A percentile compares a stretch with the other conserved stretches of the same genome.
phyloP scores from a whole-genome alignment of 495 filamentous ascomycete species.

The Rostrohypoxylon terebratum region DNA sequence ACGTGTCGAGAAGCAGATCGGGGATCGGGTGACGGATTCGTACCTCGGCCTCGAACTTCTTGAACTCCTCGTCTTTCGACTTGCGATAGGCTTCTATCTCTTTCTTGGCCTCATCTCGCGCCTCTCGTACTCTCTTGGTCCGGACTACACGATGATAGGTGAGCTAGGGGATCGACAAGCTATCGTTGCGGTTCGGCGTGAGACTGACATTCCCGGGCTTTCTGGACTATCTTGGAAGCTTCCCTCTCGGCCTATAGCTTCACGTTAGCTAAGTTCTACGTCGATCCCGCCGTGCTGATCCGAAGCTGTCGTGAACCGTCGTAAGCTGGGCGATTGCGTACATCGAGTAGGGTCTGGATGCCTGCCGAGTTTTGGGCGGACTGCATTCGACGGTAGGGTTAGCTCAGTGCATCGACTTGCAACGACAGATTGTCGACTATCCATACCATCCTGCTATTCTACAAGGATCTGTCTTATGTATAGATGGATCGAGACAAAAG shows the following conservation, averaged over 20 bases:
- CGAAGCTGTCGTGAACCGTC: not conserved
- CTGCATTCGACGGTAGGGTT: constrained; percentile 60
- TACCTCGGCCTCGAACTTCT: constrained; percentile 94
- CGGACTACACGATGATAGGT: constrained; percentile 71
- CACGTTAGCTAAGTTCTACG: constrained; percentile 29
- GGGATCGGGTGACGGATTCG: constrained; percentile 16
- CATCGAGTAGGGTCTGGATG: constrained; percentile 98
- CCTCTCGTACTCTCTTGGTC: constrained; percentile 96
- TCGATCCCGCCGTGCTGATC: not conserved
- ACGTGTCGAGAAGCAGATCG: not conserved
- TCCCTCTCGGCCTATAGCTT: constrained; percentile 88
- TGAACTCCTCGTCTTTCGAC: constrained; percentile 92
- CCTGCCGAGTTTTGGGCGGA: constrained; percentile 98
- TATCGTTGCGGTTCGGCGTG: not conserved
- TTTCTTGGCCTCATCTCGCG: constrained; percentile 93
- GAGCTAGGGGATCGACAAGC: not conserved
- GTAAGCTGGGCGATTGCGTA: constrained; percentile 62
- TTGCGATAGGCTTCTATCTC: constrained; percentile 95
- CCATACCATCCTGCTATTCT: constrained; percentile 59
- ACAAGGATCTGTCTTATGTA: constrained; percentile 12
- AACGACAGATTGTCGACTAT: not conserved
- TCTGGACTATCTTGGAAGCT: constrained; percentile 98
- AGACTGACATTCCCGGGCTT: constrained; percentile 65
- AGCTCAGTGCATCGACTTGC: constrained; percentile 24
- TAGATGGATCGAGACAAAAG: not conserved